Evolutionary conservation across 2,329 filamentous ascomycete species (phyloP).

Genomic region (Xylaria sp.): DNA sequence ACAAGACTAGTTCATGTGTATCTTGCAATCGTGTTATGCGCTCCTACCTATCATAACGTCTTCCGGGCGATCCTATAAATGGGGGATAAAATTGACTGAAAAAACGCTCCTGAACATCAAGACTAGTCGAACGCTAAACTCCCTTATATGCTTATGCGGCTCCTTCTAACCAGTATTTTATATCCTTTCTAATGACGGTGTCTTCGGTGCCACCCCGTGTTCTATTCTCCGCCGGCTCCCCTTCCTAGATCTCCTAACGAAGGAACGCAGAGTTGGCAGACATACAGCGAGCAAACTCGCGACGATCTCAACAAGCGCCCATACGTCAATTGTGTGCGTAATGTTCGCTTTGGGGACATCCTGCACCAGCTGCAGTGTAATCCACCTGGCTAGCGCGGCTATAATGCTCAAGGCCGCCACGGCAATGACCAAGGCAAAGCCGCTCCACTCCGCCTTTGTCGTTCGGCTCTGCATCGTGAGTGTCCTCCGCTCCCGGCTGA

Average conservation of each 20-base stretch:
- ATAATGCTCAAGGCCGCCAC: slow-evolving; percentile 35
- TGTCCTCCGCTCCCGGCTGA: slow-evolving; percentile 25
- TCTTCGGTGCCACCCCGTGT: not conserved
- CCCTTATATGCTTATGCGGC: not conserved
- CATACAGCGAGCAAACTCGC: slow-evolving; percentile 34
- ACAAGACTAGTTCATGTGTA: not conserved
- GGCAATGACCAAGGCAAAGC: slow-evolving; percentile 32
- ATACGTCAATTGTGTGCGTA: slow-evolving; percentile 36
- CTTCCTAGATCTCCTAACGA: slow-evolving; percentile 26
- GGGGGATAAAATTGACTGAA: too few species aligned
- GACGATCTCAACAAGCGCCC: slow-evolving; percentile 36
- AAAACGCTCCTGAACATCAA: not conserved
- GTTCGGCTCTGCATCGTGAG: slow-evolving; percentile 16
- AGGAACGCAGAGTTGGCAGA: slow-evolving; percentile 32
- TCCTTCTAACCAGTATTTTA: not conserved
- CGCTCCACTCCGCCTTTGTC: slow-evolving; percentile 32
- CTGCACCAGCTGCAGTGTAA: slow-evolving; percentile 30
- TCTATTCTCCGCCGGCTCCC: slow-evolving; percentile 13
- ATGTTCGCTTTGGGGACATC: slow-evolving; percentile 34
- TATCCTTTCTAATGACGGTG: slow-evolving; percentile 11
- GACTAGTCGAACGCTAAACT: not conserved
- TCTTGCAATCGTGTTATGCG: not conserved
- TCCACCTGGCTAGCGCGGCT: slow-evolving; percentile 32
- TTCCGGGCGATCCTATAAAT: too few species aligned
- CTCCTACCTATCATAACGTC: too few species aligned